Evolutionary conservation across 768 basidiomycete genomes (phyloP).

Genomic region (Peribolospora baueri): DNA sequence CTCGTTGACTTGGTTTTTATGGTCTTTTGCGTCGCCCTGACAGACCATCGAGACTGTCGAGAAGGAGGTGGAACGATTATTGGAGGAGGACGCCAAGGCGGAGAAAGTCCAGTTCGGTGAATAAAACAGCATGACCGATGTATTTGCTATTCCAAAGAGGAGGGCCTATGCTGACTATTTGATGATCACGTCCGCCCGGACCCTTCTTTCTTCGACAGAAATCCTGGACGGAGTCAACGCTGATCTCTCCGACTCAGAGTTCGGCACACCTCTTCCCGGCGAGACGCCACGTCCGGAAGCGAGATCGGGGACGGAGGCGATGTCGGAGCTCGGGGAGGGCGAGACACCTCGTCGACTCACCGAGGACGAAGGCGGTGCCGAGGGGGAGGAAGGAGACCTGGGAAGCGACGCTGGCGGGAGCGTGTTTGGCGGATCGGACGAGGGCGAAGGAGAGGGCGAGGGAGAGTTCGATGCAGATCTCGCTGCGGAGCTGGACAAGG

Average conservation of each 20-base stretch:
- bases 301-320: too few relatives aligned
- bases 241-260: too few relatives aligned
- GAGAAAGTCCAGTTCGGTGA: constrained; percentile 51
- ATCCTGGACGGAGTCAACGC: too few relatives aligned
- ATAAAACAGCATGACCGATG: constrained; percentile 6
- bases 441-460: background rate
- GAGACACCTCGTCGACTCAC: background rate
- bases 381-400: background rate
- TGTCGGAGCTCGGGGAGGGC: background rate
- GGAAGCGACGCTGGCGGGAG: too few relatives aligned
- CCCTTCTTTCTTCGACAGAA: too few relatives aligned
- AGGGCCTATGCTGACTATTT: too few relatives aligned
- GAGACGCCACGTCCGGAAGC: too few relatives aligned
- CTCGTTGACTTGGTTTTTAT: background rate
- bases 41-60: constrained; percentile 88
- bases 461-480: background rate
- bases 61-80: constrained; percentile 64
- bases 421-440: too few relatives aligned
- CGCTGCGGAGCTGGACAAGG: background rate
- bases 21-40: background rate
- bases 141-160: too few relatives aligned
- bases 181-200: too few relatives aligned
- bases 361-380: background rate
- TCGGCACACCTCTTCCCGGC: too few relatives aligned
- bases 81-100: constrained; percentile 56